Evolutionary conservation across 768 basidiomycete genomes (phyloP), one percentile per base, ranked within the genome.

Genomic region (Filobasidium floriforme): DNA sequence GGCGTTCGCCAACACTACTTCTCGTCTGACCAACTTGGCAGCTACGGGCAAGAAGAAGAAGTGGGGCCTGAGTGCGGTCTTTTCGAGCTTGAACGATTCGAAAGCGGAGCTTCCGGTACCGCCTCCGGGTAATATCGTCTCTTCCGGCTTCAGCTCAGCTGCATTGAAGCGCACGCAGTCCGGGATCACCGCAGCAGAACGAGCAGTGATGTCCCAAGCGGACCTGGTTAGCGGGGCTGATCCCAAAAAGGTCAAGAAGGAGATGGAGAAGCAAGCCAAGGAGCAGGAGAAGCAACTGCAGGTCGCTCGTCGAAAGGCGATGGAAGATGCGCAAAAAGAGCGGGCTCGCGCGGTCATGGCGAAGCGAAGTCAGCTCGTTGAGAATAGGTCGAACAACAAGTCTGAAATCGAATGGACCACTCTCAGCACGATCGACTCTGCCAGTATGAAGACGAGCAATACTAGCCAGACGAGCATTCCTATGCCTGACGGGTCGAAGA

Each of bases 331-430:
- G 74, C 86, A 89, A 68, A 85, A 86, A 72, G 92, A 96, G 73
- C 88, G 92, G 78, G 89, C 92, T 19, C 85, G 92, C 63, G 90
- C 90, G 52, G 92, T 94, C 79, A 88, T 93, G 86, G 85, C 87
- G 73, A 94, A 93, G 81, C 88, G 90, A 69, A 87, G 85, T 67
- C 85, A 87, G 70, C 83, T 90, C 78, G 54, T 57, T 26, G 81
- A 89, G 72, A 84, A 84, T 44, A 70, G 67, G 61, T 67, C 69
- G 41, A 72, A 71, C 22, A 61, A 59, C 12, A 68, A 66, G 46
- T 60, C 57, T 12, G 72, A 73, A 43, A 60, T 73, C 59, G 74
- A 73, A 60, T 68, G 66, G 62, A 60, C 41, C 18, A 65, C 67
- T 22, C 64, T 59, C 29, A 59, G 64, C 5, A 44, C 64, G 19